Base-by-base conservation (phyloP, 345 rosid species). In the Camelina neglecta region DNA sequence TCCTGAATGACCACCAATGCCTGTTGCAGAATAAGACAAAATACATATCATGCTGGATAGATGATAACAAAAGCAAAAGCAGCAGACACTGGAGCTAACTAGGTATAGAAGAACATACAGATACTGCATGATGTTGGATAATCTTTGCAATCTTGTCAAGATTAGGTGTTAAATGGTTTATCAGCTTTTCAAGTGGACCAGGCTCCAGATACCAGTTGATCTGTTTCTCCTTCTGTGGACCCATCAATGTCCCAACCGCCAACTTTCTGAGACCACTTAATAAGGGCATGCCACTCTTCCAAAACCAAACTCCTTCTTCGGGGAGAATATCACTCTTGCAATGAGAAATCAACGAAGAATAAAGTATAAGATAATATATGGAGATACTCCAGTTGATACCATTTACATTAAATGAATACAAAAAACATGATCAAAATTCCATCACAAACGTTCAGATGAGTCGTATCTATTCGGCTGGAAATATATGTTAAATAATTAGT, bases 251-350 rank as follows among this genome's bases (percentile, higher is more conserved):
- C 72, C 96, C 89, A 65, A 89, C 85, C 45, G 96, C 93, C 88
- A 95, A 84, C 69, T 80, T 85, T 82, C 97, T 90, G 24, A 95
- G 85, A 60, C 92, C 90, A 88, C 96, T 90, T 84, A 88, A 80
- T 80, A 87, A 75, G 26, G 99, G 98, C 93, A 92, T 87, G 72
- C 93, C 90, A 78, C 89, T 89, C 81, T 87, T 86, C 99, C 99
- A 95, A 77, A 78, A 90, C 97, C 96, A 87, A 79, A 95, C 75
- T 66, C 86, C 90, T 86, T 92, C 99, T 81, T 89, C 96, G 33
- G 99, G 98, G 76, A 92, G 85, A 63, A 95, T 72, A 83, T 95
- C 92, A 85, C 85, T 95, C 99, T 95, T 77, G 84, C 74, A 77
- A 74, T 48, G 61, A 74, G 75, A 82, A 85, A 81, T 58, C 73